Evolutionary conservation across 2,329 filamentous ascomycete species (phyloP).

Genomic region (Stenocarpella maydis): DNA sequence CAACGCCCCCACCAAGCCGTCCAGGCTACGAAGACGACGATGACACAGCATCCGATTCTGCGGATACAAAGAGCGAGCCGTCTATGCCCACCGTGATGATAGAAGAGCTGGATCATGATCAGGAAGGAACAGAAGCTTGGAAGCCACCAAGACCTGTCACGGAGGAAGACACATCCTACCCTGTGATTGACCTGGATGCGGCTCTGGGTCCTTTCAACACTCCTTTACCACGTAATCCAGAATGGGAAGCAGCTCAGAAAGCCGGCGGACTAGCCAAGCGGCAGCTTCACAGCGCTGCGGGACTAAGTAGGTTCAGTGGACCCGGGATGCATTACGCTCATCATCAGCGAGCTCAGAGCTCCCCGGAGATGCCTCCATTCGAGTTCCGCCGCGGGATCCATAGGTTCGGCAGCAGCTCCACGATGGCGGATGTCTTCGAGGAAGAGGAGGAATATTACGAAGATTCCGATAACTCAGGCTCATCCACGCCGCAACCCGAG

Average conservation of each 20-base stretch:
- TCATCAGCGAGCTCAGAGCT: slow-evolving; percentile 81
- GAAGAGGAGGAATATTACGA: slow-evolving; percentile 76
- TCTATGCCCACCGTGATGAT: slow-evolving; percentile 51
- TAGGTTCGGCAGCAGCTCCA: slow-evolving; percentile 71
- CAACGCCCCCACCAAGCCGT: slow-evolving; percentile 54
- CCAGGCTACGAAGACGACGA: slow-evolving; percentile 44
- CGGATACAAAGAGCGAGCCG: slow-evolving; percentile 42
- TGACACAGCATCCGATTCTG: slow-evolving; percentile 40
- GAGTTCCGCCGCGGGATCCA: slow-evolving; percentile 68
- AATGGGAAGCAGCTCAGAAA: slow-evolving; percentile 73
- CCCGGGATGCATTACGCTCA: slow-evolving; percentile 73
- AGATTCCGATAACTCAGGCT: slow-evolving; percentile 54
- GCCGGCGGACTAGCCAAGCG: slow-evolving; percentile 66
- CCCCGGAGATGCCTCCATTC: slow-evolving; percentile 80
- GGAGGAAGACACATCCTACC: slow-evolving; percentile 73
- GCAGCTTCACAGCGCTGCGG: slow-evolving; percentile 79
- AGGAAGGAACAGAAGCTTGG: slow-evolving; percentile 44
- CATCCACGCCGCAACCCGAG: slow-evolving; percentile 45
- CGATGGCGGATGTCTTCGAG: slow-evolving; percentile 88
- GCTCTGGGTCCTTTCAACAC: slow-evolving; percentile 93
- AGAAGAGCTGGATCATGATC: slow-evolving; percentile 47
- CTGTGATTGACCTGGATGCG: slow-evolving; percentile 93
- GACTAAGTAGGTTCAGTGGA: slow-evolving; percentile 72
- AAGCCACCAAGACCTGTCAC: slow-evolving; percentile 50
- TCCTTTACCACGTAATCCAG: slow-evolving; percentile 67